phyloP scores from a whole-genome alignment of 805 yeast species.

The Yamadazyma scolyti region DNA sequence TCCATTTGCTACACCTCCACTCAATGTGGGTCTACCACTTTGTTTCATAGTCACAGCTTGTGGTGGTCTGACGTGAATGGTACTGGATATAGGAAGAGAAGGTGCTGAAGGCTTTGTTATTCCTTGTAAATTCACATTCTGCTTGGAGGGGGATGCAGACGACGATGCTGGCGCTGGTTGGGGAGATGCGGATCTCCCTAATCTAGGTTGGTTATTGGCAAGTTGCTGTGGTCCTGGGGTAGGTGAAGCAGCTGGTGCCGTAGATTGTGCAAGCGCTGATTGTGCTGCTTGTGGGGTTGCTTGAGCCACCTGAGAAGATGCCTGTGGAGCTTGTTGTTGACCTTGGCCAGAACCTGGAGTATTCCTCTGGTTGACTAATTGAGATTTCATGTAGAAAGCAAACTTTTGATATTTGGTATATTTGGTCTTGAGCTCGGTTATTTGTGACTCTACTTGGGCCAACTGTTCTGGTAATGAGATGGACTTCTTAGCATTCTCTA shows the following conservation, averaged over 20 bases:
- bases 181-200: constrained; percentile 8
- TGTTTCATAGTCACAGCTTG: constrained; percentile 63
- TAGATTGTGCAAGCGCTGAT: neutral
- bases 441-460: constrained; percentile 44
- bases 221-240: neutral
- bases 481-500: constrained; percentile 46
- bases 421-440: constrained; percentile 43
- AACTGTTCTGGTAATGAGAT: constrained; percentile 43
- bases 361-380: constrained; percentile 29
- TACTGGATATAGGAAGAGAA: constrained; percentile 68
- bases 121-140: constrained; percentile 28
- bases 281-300: neutral
- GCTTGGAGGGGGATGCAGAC: constrained; percentile 14
- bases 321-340: neutral
- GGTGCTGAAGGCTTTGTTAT: constrained; percentile 55
- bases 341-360: constrained; percentile 4
- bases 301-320: neutral
- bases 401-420: constrained; percentile 48
- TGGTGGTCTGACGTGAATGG: constrained; percentile 62
- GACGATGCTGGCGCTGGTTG: constrained; percentile 5
- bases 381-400: constrained; percentile 45
- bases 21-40: constrained; percentile 69
- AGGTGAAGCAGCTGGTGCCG: neutral
- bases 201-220: constrained; percentile 2
- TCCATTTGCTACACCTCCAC: constrained; percentile 79